Evolutionary conservation across 352 stramenopile genomes (phyloP).

Genomic region (Phytophthora lateralis): DNA sequence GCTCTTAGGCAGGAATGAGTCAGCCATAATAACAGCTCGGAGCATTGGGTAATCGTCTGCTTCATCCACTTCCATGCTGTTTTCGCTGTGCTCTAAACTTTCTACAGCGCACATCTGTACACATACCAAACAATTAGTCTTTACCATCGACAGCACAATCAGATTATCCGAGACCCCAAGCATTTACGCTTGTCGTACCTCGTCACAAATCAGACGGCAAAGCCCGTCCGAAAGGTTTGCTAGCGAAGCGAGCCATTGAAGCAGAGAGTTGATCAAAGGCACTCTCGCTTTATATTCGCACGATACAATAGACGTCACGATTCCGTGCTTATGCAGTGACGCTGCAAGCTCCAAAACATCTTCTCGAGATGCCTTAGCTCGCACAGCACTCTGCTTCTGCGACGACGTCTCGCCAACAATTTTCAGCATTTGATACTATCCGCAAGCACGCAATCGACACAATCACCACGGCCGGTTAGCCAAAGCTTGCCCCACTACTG

Average conservation of each 20-base stretch:
- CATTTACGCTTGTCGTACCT: slow-evolving; percentile 35
- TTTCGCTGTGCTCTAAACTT: slow-evolving; percentile 43
- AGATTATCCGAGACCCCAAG: background rate
- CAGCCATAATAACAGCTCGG: slow-evolving; percentile 81
- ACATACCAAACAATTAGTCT: slow-evolving; percentile 19
- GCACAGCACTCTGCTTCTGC: slow-evolving; percentile 78
- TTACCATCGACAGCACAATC: slow-evolving; percentile 2
- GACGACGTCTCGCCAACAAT: slow-evolving; percentile 74
- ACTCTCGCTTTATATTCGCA: slow-evolving; percentile 77
- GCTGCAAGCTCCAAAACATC: slow-evolving; percentile 77
- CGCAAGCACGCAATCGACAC: slow-evolving; percentile 8
- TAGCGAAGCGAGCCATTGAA: slow-evolving; percentile 83
- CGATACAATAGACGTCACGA: slow-evolving; percentile 83
- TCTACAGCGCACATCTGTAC: slow-evolving; percentile 43
- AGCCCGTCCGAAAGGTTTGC: slow-evolving; percentile 81
- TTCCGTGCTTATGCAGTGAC: slow-evolving; percentile 66
- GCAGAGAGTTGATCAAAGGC: slow-evolving; percentile 66
- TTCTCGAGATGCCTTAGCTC: slow-evolving; percentile 65
- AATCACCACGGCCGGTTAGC: slow-evolving; percentile 8
- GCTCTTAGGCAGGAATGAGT: slow-evolving; percentile 82
- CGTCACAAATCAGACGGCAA: slow-evolving; percentile 86
- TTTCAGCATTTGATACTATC: slow-evolving; percentile 84
- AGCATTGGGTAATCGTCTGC: slow-evolving; percentile 63
- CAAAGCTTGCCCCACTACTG: background rate
- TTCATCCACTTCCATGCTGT: slow-evolving; percentile 47